Conservation (phyloP, 352 stramenopile genomes). For the Phytophthora pseudosyringae region DNA sequence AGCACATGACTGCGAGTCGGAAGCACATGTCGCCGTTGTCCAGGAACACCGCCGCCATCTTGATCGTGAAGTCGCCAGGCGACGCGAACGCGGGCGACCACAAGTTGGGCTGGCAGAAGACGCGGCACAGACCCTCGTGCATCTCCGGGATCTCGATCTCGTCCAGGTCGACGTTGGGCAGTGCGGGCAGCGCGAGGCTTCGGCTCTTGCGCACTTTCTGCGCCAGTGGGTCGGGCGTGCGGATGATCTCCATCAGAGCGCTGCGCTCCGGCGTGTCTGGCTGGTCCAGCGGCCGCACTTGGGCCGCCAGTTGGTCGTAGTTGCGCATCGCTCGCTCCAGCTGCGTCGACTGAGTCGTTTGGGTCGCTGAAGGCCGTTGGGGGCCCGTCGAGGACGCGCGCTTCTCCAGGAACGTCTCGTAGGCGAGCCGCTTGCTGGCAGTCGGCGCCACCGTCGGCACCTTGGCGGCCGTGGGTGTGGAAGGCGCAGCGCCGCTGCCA, state of each 20-base stretch:
- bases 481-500: conserved; percentile 19
- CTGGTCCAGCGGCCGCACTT: conserved; percentile 29
- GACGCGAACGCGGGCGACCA: conserved; percentile 83
- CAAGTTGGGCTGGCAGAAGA: conserved; percentile 64
- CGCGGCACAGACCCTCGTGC: conserved; percentile 67
- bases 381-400: conserved; percentile 12
- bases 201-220: conserved; percentile 27
- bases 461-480: conserved; percentile 27
- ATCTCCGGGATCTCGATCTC: conserved; percentile 76
- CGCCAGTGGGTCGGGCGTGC: conserved; percentile 19
- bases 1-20: conserved; percentile 65
- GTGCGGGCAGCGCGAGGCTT: conserved; percentile 24
- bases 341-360: conserved; percentile 10
- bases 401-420: conserved; percentile 46
- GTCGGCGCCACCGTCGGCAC: neutral
- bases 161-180: conserved; percentile 44
- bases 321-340: conserved; percentile 31
- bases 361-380: conserved; percentile 2
- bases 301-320: conserved; percentile 30
- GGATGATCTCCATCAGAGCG: conserved; percentile 33
- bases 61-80: conserved; percentile 80
- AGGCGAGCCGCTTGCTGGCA: conserved; percentile 29
- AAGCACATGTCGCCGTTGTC: conserved; percentile 53
- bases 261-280: conserved; percentile 1
- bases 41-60: conserved; percentile 54